Evolutionary conservation across 805 yeast genomes (phyloP).

Genomic region (Ogataea nonfermentans): DNA sequence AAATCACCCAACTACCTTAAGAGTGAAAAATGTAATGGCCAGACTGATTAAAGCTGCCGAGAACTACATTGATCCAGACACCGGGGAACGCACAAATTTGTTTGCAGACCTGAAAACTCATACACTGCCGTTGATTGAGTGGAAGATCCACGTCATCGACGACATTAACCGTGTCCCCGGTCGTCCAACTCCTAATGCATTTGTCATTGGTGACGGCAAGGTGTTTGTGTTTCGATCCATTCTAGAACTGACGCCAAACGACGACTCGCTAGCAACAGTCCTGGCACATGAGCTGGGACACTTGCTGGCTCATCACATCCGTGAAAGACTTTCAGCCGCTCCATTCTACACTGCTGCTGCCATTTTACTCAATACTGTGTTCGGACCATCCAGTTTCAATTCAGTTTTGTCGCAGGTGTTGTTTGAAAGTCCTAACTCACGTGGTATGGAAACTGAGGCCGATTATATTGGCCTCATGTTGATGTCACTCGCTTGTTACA

Average conservation of each 20-base stretch:
- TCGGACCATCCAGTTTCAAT: conserved; percentile 57
- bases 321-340: conserved; percentile 74
- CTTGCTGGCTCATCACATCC: conserved; percentile 87
- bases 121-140: conserved; percentile 41
- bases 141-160: conserved; percentile 81
- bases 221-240: conserved; percentile 85
- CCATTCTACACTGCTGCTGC: conserved; percentile 66
- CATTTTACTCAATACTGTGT: conserved; percentile 51
- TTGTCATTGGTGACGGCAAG: conserved; percentile 94
- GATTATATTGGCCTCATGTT: conserved; percentile 91
- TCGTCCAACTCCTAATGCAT: conserved; percentile 90
- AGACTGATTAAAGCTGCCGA: conserved; percentile 60
- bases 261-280: conserved; percentile 94
- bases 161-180: conserved; percentile 45
- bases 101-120: conserved; percentile 25
- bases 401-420: conserved; percentile 52
- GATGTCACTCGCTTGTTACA: conserved; percentile 86
- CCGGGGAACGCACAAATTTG: conserved; percentile 28
- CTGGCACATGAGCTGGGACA: conserved; percentile 92
- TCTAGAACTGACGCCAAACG: conserved; percentile 71
- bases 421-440: conserved; percentile 76
- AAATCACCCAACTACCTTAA: conserved; percentile 54
- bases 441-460: conserved; percentile 95
- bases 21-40: conserved; percentile 61
- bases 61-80: conserved; percentile 35